Conservation (phyloP, 257 asterid genomes). For the Solanum lignicaule region DNA sequence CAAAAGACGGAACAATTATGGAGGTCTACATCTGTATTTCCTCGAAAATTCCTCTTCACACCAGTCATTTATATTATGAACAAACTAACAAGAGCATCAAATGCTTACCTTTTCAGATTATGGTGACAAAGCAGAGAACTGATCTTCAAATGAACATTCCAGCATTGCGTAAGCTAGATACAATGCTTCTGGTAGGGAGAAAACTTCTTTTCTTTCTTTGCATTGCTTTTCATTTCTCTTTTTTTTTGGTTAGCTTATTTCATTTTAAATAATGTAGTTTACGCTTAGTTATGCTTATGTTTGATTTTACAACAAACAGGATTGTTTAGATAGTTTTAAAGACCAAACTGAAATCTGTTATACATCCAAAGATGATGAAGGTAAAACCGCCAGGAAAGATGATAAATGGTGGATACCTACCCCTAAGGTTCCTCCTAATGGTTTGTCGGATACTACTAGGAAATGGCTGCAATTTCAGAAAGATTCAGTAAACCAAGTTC, state of each 20-base stretch:
- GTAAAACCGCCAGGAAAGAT: conserved; percentile 21
- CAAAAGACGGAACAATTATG: conserved; percentile 65
- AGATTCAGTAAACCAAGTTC: conserved; percentile 76
- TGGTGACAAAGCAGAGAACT: conserved; percentile 61
- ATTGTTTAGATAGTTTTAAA: conserved; percentile 75
- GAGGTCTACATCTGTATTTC: conserved; percentile 30
- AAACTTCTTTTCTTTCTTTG: background rate
- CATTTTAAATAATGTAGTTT: background rate
- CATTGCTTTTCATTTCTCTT: background rate
- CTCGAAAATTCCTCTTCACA: background rate
- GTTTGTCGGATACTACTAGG: conserved; percentile 56
- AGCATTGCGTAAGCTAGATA: conserved; percentile 64
- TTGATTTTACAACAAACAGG: conserved; percentile 27
- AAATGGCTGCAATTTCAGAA: conserved; percentile 74
- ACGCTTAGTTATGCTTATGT: background rate
- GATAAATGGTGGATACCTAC: conserved; percentile 96
- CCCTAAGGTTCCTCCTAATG: conserved; percentile 65
- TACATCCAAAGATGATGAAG: conserved; percentile 29
- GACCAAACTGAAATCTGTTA: conserved; percentile 70
- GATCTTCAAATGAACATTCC: conserved; percentile 87
- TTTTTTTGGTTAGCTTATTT: background rate
- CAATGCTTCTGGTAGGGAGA: conserved; percentile 66
- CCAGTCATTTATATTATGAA: background rate
- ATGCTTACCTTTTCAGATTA: conserved; percentile 32
- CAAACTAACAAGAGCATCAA: background rate